Evolutionary conservation across 768 basidiomycete genomes (phyloP), one percentile per base, ranked within the genome.

Genomic region (Amanita pseudoporphyria): DNA sequence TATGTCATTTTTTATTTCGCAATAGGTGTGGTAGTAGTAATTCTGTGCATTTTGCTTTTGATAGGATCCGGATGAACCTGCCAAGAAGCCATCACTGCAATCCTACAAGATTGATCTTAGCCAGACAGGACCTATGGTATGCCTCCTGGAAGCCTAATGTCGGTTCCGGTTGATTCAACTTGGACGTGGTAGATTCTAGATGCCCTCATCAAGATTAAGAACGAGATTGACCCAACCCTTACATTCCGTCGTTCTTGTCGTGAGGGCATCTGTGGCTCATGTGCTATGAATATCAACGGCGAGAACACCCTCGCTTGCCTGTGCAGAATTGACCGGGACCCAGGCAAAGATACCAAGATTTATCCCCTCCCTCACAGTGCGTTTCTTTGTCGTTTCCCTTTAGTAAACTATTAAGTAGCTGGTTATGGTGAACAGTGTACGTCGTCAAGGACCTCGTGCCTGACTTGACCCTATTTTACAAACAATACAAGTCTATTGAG

Each of bases 401-500:
- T 14, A 6, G 5, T 18, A 6, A 2, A 13, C 36, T 14, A 18
- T 26, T 14, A 13, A 16, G 3, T 45, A 38, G 24, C 7, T 28
- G 38, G 28, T 10, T 46, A 33, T 31, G 16, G 26, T 32, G 3
- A 18, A 4, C 64, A 95, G 94, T 96, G 94, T 96, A 95, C 70
- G 78, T 97, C 62, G 92, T 98, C 67, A 97, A 98, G 74, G 96
- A 99, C 70, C 84, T 99, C 60, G 94, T 99, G 2, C 90, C 88
- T 16, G 86, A 90, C 71, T 72, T 88, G 57, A 88, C 87, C 9
- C 81, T 81, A 55, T 94, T 94, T 79, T 94, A 93, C 82, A 97
- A 98, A 67, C 96, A 99, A 65, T 98, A 99, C 87, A 98, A 98
- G 71, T 94, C 93, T 14, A 95, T 99, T 67, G 84, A 99, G 66